phyloP scores from a whole-genome alignment of 805 yeast species.

The Teunomyces cretensis region DNA sequence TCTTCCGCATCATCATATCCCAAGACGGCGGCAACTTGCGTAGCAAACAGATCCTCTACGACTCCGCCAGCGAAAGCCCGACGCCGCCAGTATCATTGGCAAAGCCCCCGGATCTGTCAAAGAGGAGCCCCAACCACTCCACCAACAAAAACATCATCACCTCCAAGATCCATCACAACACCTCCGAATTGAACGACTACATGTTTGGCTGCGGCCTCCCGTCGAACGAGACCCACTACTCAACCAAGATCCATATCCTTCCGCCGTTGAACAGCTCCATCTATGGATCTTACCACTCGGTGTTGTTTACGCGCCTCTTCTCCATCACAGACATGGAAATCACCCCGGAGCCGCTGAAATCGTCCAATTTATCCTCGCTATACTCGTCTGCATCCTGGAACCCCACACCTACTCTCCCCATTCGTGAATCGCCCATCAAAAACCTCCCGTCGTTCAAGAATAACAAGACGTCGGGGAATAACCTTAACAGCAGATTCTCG shows the following conservation, averaged over 20 bases:
- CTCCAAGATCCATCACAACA: conserved; percentile 38
- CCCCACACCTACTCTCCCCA: conserved; percentile 42
- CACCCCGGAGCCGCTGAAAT: neutral
- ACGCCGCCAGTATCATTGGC: neutral
- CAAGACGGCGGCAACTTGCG: conserved; percentile 53
- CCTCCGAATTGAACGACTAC: conserved; percentile 47
- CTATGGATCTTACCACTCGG: conserved; percentile 29
- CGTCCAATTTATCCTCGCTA: conserved; percentile 1
- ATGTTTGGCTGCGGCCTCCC: conserved; percentile 62
- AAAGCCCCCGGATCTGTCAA: conserved; percentile 1
- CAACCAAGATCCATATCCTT: conserved; percentile 49
- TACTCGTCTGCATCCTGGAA: conserved; percentile 29
- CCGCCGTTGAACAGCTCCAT: conserved; percentile 42
- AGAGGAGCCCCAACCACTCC: conserved; percentile 1
- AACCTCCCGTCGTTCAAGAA: conserved; percentile 5
- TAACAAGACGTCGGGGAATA: conserved; percentile 9
- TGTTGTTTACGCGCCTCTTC: conserved; percentile 48
- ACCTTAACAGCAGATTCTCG: conserved; percentile 40
- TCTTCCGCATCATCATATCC: conserved; percentile 45
- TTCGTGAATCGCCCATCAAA: conserved; percentile 15
- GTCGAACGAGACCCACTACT: conserved; percentile 41
- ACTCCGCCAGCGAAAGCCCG: conserved; percentile 32
- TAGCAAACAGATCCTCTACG: conserved; percentile 49
- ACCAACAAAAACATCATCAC: conserved; percentile 18
- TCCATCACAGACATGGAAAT: conserved; percentile 29